phyloP scores from a whole-genome alignment of 305 asterid genomes.

The Fraxinus floribunda region DNA sequence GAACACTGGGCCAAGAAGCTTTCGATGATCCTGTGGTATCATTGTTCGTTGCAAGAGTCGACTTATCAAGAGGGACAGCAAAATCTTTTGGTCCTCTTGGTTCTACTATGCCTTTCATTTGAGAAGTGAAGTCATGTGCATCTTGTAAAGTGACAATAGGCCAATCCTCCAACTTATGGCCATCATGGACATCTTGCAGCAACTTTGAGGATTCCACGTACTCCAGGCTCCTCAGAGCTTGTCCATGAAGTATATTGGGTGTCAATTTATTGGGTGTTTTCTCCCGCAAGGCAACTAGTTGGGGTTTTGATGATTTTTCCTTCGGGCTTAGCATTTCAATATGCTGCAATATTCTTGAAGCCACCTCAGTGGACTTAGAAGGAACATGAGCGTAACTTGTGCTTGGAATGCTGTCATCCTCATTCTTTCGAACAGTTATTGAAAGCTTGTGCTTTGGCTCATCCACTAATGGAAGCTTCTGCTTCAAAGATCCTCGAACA shows the following conservation, averaged over 20 bases:
- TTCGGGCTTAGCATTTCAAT: slow-evolving; percentile 68
- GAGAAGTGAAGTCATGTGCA: slow-evolving; percentile 32
- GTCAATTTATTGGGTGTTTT: slow-evolving; percentile 50
- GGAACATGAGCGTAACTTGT: slow-evolving; percentile 57
- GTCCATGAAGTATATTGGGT: slow-evolving; percentile 55
- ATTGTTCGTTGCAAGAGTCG: slow-evolving; percentile 26
- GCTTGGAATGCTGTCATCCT: slow-evolving; percentile 42
- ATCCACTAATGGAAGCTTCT: slow-evolving; percentile 39
- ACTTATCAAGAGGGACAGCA: slow-evolving; percentile 24
- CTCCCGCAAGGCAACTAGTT: slow-evolving; percentile 42
- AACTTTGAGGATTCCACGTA: slow-evolving; percentile 53
- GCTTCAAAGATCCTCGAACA: slow-evolving; percentile 23
- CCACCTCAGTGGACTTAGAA: slow-evolving; percentile 65
- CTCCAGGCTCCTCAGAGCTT: slow-evolving; percentile 60
- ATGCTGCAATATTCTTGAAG: slow-evolving; percentile 77
- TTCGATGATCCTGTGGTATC: slow-evolving; percentile 35
- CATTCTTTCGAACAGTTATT: slow-evolving; percentile 40
- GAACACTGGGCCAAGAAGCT: slow-evolving; percentile 24
- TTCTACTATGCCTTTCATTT: slow-evolving; percentile 33
- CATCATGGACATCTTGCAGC: slow-evolving; percentile 40
- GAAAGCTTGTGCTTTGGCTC: slow-evolving; percentile 34
- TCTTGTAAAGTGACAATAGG: slow-evolving; percentile 29
- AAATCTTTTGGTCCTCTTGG: slow-evolving; percentile 32
- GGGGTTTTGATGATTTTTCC: slow-evolving; percentile 59
- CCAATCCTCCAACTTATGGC: slow-evolving; percentile 38